Percentiles rank a stretch among this genome's conserved stretches.
phyloP scores from a whole-genome alignment of 768 basidiomycete species.

The Gloeostereum incarnatum region DNA sequence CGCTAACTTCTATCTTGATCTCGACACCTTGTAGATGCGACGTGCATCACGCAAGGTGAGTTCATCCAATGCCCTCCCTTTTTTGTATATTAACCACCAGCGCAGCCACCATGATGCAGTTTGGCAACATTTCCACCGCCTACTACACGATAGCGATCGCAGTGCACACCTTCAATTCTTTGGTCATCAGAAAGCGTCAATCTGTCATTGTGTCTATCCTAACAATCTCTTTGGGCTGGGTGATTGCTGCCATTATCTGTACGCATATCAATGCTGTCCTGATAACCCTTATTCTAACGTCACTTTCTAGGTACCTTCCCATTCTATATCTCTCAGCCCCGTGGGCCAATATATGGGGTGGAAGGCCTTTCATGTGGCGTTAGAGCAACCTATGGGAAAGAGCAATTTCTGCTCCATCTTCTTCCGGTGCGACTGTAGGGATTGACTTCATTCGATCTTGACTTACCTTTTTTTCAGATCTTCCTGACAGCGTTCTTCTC shows the following conservation, averaged over 20 bases:
- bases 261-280: slow-evolving; percentile 12
- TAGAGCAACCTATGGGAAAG: slow-evolving; percentile 25
- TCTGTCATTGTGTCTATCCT: slow-evolving; percentile 35
- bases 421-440: slow-evolving; percentile 40
- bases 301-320: slow-evolving; percentile 23
- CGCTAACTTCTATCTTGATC: too few relatives aligned
- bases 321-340: slow-evolving; percentile 15
- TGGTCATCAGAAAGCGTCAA: slow-evolving; percentile 48
- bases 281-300: slow-evolving; percentile 3
- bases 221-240: slow-evolving; percentile 46
- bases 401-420: slow-evolving; percentile 44
- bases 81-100: not conserved
- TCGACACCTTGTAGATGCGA: slow-evolving; percentile 21
- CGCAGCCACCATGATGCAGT: slow-evolving; percentile 47
- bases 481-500: slow-evolving; percentile 48
- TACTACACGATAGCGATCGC: slow-evolving; percentile 61
- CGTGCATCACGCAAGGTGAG: slow-evolving; percentile 54
- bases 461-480: slow-evolving; percentile 27
- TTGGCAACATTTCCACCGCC: slow-evolving; percentile 50
- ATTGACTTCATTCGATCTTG: not conserved
- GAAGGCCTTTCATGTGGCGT: slow-evolving; percentile 46
- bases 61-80: too few relatives aligned
- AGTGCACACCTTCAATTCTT: slow-evolving; percentile 58
- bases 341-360: slow-evolving; percentile 40
- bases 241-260: slow-evolving; percentile 39